Conservation (phyloP, 495 filamentous ascomycete species). For the Letharia lupina region DNA sequence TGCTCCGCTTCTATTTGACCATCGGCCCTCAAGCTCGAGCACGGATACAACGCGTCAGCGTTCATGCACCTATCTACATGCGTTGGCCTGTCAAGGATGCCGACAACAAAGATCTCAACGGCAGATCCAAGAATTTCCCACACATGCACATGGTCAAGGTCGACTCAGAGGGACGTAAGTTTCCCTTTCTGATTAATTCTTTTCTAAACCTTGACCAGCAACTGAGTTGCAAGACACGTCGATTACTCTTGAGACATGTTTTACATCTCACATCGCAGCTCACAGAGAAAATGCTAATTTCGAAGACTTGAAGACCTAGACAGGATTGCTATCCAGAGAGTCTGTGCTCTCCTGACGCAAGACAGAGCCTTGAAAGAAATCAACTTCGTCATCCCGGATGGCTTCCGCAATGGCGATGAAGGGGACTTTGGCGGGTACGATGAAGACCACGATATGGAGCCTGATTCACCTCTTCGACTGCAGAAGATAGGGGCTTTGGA, state of each 20-base stretch:
- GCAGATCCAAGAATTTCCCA: conserved; percentile 23
- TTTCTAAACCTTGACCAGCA: background rate
- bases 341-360: conserved; percentile 19
- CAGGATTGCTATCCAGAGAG: conserved; percentile 20
- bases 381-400: conserved; percentile 22
- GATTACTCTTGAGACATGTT: background rate
- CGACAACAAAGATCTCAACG: conserved; percentile 23
- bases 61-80: conserved; percentile 24
- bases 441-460: conserved; percentile 23
- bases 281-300: background rate
- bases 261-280: background rate
- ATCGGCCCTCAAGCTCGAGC: conserved; percentile 22
- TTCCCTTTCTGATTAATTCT: background rate
- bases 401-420: conserved; percentile 24
- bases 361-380: conserved; percentile 21
- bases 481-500: conserved; percentile 16
- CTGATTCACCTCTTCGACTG: conserved; percentile 17
- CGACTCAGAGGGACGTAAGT: conserved; percentile 18
- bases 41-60: conserved; percentile 18
- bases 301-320: conserved; percentile 12
- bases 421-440: conserved; percentile 22
- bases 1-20: conserved; percentile 25
- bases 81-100: conserved; percentile 19
- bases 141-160: conserved; percentile 26
- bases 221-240: background rate